Base-by-base conservation (phyloP, 495 filamentous ascomycete species). In the Xylaria cubensis region DNA sequence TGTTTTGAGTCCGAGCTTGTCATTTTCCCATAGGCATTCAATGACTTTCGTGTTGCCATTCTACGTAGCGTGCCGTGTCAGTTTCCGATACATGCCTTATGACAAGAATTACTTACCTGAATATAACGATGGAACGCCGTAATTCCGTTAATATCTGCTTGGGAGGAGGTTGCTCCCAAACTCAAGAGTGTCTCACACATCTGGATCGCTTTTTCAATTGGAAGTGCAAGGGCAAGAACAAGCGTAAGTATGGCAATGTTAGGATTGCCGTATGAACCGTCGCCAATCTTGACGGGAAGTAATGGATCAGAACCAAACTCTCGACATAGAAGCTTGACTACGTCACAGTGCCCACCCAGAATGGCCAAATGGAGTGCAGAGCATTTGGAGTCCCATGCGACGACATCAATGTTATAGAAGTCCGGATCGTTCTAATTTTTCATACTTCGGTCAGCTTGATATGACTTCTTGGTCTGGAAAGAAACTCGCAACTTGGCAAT, bases 341-440 rank as follows among this genome's bases (percentile, higher is more conserved):
- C 87, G 9, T 90, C 85, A 17, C 85, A 80, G 71, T 94, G 90
- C 2, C 92, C 92, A 66, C 87, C 86, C 1, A 93, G 65, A 67
- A 97, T 94, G 3, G 93, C 93, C 32, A 93, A 84, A 75, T 97
- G 93, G 17, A 95, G 81, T 0, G 93, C 87, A 1, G 92, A 90
- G 64, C 87, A 86, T 21, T 87, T 86, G 19, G 79, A 90, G 71
- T 97, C 93, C 93, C 93, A 97, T 9, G 93, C 86, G 12, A 90
- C 74, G 7, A 90, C 86, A 74, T 95, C 90, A 67, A 94, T 85
- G 66, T 94, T 91, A 78, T 92, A 94, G 68, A 94, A 85, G 79
- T 97, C 92, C 4, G 92, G 92, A 34, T 92, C 90, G 12, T 86
- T 64, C 69, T 71, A 46, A 24, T 63, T 53, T 12, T 32, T 42